Conservation (phyloP, 108 stramenopile genomes). For the Epithemia pelagica region DNA sequence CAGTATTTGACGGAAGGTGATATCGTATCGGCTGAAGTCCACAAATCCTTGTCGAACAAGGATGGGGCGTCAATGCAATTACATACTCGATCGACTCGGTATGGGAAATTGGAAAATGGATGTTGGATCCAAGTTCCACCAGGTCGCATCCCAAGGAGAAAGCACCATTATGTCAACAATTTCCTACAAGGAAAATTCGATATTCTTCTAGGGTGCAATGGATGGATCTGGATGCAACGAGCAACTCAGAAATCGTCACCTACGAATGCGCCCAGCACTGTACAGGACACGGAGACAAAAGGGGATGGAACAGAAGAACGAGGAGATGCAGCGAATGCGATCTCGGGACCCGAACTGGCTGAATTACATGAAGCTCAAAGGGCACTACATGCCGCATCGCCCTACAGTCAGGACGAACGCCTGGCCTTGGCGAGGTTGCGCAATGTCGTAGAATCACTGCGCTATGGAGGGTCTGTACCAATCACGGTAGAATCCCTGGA, state of each 20-base stretch:
- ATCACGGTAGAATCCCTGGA: constrained; percentile 65
- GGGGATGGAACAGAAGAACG: no score
- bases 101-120: constrained; percentile 94
- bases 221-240: constrained; percentile 85
- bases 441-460: constrained; percentile 67
- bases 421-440: constrained; percentile 52
- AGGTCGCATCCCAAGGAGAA: constrained; percentile 63
- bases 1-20: constrained; percentile 85
- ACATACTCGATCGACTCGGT: constrained; percentile 88
- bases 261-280: neutral
- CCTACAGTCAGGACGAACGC: constrained; percentile 43
- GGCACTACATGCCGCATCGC: constrained; percentile 55
- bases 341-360: constrained; percentile 49
- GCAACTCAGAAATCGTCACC: constrained; percentile 38
- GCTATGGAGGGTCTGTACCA: constrained; percentile 27
- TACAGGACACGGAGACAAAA: constrained; percentile 14
- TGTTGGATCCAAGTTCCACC: constrained; percentile 73
- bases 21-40: constrained; percentile 86
- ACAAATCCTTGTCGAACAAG: constrained; percentile 50
- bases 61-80: constrained; percentile 77
- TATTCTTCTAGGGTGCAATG: constrained; percentile 75
- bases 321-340: no score
- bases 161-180: constrained; percentile 59
- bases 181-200: constrained; percentile 36
- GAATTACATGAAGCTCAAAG: constrained; percentile 72